These are phyloP conservation scores for Plasmodium adleri DNA, from an alignment of 169 alveolate species.

Conservation along the genomic window DNA sequence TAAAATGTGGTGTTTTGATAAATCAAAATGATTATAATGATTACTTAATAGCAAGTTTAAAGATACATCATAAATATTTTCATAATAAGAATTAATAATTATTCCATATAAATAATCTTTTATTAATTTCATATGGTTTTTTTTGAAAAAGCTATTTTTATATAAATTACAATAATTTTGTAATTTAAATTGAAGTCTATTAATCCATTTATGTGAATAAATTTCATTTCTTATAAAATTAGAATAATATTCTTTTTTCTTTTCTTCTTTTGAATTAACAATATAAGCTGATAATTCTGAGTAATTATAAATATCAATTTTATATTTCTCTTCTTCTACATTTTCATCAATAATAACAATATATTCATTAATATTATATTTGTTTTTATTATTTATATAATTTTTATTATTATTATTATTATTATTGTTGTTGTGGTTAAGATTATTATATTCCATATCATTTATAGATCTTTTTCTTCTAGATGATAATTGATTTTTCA, in stretches of 20 bases:
- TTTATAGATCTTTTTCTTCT: neutral
- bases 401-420: neutral
- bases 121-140: slow-evolving; percentile 19
- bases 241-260: slow-evolving; percentile 64
- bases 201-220: slow-evolving; percentile 70
- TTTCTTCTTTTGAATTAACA: slow-evolving; percentile 71
- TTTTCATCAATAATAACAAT: slow-evolving; percentile 71
- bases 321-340: slow-evolving; percentile 42
- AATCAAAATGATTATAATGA: slow-evolving; percentile 46
- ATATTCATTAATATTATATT: slow-evolving; percentile 43
- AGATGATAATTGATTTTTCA: slow-evolving; percentile 12
- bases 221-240: slow-evolving; percentile 73
- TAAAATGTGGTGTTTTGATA: slow-evolving; percentile 11
- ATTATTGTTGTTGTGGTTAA: neutral
- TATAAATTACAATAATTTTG: slow-evolving; percentile 61
- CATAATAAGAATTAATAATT: slow-evolving; percentile 37
- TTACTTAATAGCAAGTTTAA: slow-evolving; percentile 30
- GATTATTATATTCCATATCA: neutral
- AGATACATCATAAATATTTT: slow-evolving; percentile 60
- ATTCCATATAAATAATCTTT: slow-evolving; percentile 34
- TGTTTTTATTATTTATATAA: slow-evolving; percentile 43
- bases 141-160: slow-evolving; percentile 48
- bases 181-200: slow-evolving; percentile 56
- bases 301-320: slow-evolving; percentile 55
- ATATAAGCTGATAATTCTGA: slow-evolving; percentile 66